These are phyloP conservation scores for Glomus cerebriforme DNA, from an alignment of 192 early-diverging fungal genomes.

Conservation along the genomic window DNA sequence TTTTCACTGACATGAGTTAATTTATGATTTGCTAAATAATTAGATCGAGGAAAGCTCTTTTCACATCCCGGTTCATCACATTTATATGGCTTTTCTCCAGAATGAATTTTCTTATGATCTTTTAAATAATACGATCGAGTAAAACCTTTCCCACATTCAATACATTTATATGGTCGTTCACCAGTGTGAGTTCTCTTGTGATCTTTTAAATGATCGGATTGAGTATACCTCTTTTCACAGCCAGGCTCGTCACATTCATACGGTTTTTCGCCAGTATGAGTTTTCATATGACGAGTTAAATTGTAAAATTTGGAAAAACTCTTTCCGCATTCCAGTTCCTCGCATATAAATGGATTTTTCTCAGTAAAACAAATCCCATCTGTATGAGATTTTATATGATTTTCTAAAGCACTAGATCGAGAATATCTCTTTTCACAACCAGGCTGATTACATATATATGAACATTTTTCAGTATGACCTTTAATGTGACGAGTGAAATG, in stretches of 20 bases:
- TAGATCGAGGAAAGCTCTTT: no score
- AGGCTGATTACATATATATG: background rate
- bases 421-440: background rate
- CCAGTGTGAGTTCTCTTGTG: background rate
- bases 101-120: background rate
- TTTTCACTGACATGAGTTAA: no score
- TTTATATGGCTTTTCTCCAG: background rate
- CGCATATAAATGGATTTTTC: background rate
- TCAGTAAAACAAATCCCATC: background rate
- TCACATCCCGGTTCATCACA: background rate
- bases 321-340: background rate
- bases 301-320: background rate
- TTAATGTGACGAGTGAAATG: background rate
- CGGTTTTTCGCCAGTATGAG: background rate
- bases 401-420: background rate
- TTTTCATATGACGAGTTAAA: background rate
- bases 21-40: no score
- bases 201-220: background rate
- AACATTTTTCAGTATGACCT: background rate
- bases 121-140: background rate
- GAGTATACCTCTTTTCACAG: background rate
- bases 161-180: background rate
- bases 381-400: background rate
- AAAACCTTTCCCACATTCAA: background rate
- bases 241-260: background rate